Conservation (phyloP, 441 rosid genomes). For the Populus hybrid region DNA sequence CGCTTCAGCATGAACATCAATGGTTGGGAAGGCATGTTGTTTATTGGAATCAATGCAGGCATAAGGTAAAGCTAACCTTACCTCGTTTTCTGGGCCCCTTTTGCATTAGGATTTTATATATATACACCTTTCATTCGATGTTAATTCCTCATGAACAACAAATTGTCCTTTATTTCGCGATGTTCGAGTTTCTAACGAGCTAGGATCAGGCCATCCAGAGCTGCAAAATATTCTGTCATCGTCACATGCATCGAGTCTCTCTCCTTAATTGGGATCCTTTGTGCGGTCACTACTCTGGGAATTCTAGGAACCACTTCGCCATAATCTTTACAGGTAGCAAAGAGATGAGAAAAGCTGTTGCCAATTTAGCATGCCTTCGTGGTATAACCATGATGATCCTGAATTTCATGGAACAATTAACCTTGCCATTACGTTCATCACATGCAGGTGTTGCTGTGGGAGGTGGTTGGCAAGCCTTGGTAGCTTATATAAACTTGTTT, state of each 20-base stretch:
- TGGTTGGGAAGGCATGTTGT: constrained; percentile 95
- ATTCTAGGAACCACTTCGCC: constrained; percentile 51
- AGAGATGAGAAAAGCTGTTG: constrained; percentile 44
- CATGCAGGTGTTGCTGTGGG: constrained; percentile 80
- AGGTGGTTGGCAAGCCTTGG: constrained; percentile 93
- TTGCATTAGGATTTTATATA: not conserved
- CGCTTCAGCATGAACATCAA: constrained; percentile 81
- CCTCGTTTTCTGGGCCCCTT: not conserved
- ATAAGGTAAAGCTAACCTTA: constrained; percentile 43
- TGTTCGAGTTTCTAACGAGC: constrained; percentile 79
- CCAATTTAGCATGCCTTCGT: constrained; percentile 43
- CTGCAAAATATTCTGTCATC: constrained; percentile 67
- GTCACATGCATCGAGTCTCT: constrained; percentile 52
- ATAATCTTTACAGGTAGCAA: constrained; percentile 59
- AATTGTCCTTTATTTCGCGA: constrained; percentile 27
- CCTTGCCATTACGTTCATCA: no score
- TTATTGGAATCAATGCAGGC: constrained; percentile 86
- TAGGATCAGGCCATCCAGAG: constrained; percentile 84
- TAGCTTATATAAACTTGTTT: constrained; percentile 79
- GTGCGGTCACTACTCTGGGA: constrained; percentile 48
- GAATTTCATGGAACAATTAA: no score
- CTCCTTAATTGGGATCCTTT: constrained; percentile 15
- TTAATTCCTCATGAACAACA: not conserved
- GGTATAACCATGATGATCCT: constrained; percentile 56
- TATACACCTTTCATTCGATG: not conserved